phyloP scores from a whole-genome alignment of 139 green algal genomes.

The Chlamydomonas sphaeroides region DNA sequence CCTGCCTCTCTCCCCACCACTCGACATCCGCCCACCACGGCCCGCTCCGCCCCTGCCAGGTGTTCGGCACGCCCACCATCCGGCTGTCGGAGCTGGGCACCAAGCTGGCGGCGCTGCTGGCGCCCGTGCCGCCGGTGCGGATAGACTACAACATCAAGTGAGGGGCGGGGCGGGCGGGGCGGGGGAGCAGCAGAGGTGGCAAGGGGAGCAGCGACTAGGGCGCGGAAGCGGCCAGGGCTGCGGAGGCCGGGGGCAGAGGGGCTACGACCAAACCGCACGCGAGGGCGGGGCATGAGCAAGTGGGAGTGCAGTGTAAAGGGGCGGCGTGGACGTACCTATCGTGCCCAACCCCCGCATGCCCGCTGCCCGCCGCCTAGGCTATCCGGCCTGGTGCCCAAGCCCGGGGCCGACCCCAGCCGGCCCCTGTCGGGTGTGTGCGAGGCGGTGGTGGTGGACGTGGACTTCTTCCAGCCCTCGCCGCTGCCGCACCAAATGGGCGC shows the following conservation, averaged over 20 bases:
- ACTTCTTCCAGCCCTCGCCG: conserved; percentile 29
- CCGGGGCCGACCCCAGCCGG: neutral
- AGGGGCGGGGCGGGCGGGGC: too few relatives aligned
- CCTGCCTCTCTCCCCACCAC: too few relatives aligned
- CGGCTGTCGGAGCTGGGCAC: conserved; percentile 27
- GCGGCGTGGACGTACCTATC: too few relatives aligned
- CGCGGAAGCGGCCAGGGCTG: too few relatives aligned
- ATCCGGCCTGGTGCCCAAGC: neutral
- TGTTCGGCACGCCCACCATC: conserved; percentile 15
- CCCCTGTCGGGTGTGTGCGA: neutral
- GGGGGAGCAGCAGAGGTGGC: too few relatives aligned
- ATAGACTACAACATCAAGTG: conserved; percentile 38
- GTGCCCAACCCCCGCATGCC: too few relatives aligned
- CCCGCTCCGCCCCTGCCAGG: conserved; percentile 2
- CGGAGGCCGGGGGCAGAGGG: too few relatives aligned
- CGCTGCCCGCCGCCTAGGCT: neutral
- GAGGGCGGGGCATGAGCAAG: too few relatives aligned
- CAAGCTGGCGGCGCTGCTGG: conserved; percentile 18
- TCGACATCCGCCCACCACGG: too few relatives aligned
- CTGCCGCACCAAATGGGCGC: conserved; percentile 29
- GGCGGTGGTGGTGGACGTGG: conserved; percentile 10
- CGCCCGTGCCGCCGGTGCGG: conserved; percentile 18
- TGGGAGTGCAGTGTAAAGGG: too few relatives aligned
- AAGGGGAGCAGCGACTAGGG: too few relatives aligned
- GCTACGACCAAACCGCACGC: too few relatives aligned